Conservation (phyloP, 140 eudicot genomes). For the Flaveria floridana region DNA sequence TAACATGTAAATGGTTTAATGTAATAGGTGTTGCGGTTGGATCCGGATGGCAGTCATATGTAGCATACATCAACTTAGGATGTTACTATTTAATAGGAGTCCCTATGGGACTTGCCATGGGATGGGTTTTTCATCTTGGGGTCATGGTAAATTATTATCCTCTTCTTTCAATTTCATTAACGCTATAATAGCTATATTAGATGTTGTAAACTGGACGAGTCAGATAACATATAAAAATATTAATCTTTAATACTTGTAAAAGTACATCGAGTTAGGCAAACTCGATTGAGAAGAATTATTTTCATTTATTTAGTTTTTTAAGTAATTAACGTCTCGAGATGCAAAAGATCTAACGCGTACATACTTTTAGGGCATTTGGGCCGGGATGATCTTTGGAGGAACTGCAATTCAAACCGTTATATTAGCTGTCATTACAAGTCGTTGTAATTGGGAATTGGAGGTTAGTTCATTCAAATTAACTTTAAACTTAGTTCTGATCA, state of each 20-base stretch:
- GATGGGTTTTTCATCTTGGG: conserved; percentile 43
- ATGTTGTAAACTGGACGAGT: neutral
- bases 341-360: neutral
- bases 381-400: conserved; percentile 98
- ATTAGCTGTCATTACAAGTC: conserved; percentile 54
- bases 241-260: neutral
- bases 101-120: conserved; percentile 52
- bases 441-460: conserved; percentile 93
- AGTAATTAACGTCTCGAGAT: neutral
- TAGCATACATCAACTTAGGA: conserved; percentile 59
- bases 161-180: neutral
- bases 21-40: conserved; percentile 60
- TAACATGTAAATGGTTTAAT: neutral
- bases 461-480: conserved; percentile 34
- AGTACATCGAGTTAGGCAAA: neutral
- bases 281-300: neutral
- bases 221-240: neutral
- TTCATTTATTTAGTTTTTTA: neutral
- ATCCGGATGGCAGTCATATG: conserved; percentile 65
- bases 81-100: conserved; percentile 58
- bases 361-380: conserved; percentile 74
- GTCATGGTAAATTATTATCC: conserved; percentile 40
- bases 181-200: neutral
- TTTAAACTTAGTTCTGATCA: neutral
- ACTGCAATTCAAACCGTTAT: conserved; percentile 73